These are phyloP conservation scores for Cyamopsis tetragonoloba DNA, from an alignment of 306 rosid genomes.

Conservation along the genomic window DNA sequence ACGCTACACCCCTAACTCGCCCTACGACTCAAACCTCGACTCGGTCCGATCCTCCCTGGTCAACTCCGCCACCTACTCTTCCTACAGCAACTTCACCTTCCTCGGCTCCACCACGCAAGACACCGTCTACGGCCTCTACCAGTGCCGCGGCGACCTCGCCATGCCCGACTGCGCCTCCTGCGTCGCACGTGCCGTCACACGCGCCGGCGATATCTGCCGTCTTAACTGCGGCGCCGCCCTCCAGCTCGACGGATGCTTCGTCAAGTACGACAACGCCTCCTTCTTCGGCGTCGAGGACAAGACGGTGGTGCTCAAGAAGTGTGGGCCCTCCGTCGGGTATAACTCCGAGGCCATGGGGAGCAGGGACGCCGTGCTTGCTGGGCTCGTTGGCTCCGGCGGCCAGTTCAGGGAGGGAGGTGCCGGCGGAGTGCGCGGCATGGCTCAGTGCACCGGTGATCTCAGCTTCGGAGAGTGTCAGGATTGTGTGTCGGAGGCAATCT, in stretches of 20 bases:
- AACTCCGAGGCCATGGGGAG: conserved; percentile 44
- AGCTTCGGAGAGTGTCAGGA: conserved; percentile 61
- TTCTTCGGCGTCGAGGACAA: conserved; percentile 78
- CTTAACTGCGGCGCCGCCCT: conserved; percentile 59
- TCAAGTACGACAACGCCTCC: conserved; percentile 73
- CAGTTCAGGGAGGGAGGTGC: conserved; percentile 61
- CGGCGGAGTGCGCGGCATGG: conserved; percentile 55
- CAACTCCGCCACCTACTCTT: conserved; percentile 80
- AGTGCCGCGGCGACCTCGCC: conserved; percentile 88
- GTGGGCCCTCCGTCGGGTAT: conserved; percentile 78
- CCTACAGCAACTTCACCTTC: conserved; percentile 82
- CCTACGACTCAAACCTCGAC: conserved; percentile 64
- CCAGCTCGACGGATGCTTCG: conserved; percentile 79
- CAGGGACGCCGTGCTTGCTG: conserved; percentile 53
- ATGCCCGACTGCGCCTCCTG: conserved; percentile 91
- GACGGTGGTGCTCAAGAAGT: conserved; percentile 65
- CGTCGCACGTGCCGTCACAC: conserved; percentile 55
- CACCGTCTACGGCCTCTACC: conserved; percentile 70
- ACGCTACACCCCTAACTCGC: conserved; percentile 53
- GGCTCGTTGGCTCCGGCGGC: conserved; percentile 49
- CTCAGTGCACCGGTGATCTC: conserved; percentile 71
- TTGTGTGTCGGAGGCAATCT: conserved; percentile 60
- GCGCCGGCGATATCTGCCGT: conserved; percentile 49
- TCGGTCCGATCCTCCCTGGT: conserved; percentile 76
- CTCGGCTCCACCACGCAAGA: conserved; percentile 54